Evolutionary conservation across 1,284 basidiomycete genomes (phyloP).

Genomic region (Irpex lacteus): DNA sequence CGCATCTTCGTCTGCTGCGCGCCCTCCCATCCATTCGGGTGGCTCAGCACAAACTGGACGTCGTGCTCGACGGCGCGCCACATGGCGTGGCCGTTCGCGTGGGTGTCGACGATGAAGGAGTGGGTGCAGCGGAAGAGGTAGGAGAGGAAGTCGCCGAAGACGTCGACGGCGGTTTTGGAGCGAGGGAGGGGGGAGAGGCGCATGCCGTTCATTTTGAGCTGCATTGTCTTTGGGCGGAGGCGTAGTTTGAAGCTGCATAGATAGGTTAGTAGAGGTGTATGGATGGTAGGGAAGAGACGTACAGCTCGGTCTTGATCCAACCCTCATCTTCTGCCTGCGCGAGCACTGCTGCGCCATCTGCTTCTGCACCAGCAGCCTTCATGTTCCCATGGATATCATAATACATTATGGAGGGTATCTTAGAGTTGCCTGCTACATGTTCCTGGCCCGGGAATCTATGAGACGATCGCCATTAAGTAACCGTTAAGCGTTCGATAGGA

Average conservation of each 20-base stretch:
- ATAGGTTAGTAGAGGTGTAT: background rate
- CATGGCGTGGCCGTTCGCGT: constrained; percentile 60
- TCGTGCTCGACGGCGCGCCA: constrained; percentile 66
- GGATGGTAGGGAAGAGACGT: constrained; percentile 23
- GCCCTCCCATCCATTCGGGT: constrained; percentile 82
- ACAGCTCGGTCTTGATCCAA: constrained; percentile 75
- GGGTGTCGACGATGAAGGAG: constrained; percentile 71
- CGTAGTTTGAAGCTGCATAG: constrained; percentile 78
- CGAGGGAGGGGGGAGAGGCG: constrained; percentile 61
- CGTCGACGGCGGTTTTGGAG: constrained; percentile 63
- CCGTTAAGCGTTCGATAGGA: background rate
- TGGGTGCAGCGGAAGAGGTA: constrained; percentile 72
- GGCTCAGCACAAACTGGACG: constrained; percentile 70
- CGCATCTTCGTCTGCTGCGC: constrained; percentile 77
- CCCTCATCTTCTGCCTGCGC: constrained; percentile 69
- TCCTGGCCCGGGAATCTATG: constrained; percentile 75
- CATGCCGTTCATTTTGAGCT: constrained; percentile 79
- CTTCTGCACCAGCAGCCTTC: constrained; percentile 72
- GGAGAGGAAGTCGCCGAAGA: constrained; percentile 74
- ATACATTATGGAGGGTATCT: constrained; percentile 74
- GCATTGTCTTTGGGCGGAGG: constrained; percentile 70
- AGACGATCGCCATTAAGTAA: constrained; percentile 1
- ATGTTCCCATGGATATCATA: constrained; percentile 63
- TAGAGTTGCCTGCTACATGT: constrained; percentile 79
- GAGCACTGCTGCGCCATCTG: constrained; percentile 54